These are phyloP conservation scores for Escallonia rubra DNA, from an alignment of 129 eudicot genomes.

Conservation along the genomic window DNA sequence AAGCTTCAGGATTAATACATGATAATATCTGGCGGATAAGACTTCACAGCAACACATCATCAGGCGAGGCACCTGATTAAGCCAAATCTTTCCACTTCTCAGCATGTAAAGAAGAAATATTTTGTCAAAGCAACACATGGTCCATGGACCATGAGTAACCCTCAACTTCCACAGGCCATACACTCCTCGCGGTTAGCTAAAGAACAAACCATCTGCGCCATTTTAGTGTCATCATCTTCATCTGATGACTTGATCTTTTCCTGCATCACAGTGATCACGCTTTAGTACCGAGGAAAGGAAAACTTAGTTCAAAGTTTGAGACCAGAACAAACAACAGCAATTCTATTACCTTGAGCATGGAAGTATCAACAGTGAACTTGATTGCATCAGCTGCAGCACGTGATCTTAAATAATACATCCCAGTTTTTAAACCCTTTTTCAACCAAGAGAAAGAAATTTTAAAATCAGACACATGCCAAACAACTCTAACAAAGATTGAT, in stretches of 20 bases:
- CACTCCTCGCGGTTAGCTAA: constrained; percentile 81
- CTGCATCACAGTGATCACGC: constrained; percentile 24
- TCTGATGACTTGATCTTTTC: constrained; percentile 35
- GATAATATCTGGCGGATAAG: too few relatives aligned
- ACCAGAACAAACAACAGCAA: neutral
- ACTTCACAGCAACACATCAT: too few relatives aligned
- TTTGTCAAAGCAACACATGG: neutral
- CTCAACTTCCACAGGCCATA: constrained; percentile 78
- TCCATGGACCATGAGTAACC: too few relatives aligned
- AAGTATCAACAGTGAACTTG: constrained; percentile 89
- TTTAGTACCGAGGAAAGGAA: neutral
- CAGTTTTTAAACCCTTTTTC: constrained; percentile 81
- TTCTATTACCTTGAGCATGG: constrained; percentile 52
- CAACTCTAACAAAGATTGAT: neutral
- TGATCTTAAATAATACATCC: constrained; percentile 85
- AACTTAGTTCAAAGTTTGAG: neutral
- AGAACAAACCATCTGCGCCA: constrained; percentile 89
- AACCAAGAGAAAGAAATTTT: constrained; percentile 9
- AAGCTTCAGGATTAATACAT: too few relatives aligned
- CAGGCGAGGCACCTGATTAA: neutral
- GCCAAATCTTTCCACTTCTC: neutral
- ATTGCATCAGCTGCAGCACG: constrained; percentile 99
- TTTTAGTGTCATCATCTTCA: constrained; percentile 58
- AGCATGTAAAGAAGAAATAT: neutral
- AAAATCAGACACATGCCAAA: neutral